These are phyloP conservation scores for Schizophyllum amplum DNA, from an alignment of 1,284 basidiomycete genomes.

Conservation along the genomic window DNA sequence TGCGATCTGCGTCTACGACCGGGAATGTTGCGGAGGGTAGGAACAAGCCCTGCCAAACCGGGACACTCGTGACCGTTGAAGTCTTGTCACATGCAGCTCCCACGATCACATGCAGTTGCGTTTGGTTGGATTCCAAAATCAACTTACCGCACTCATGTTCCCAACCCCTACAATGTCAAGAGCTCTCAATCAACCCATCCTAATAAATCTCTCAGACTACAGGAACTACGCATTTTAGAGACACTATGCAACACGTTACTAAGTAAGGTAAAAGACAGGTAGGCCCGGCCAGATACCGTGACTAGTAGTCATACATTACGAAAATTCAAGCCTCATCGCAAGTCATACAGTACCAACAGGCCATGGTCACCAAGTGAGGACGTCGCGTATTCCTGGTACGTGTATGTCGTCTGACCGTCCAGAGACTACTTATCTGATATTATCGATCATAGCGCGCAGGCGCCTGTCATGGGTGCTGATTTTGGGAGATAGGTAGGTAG, in stretches of 20 bases:
- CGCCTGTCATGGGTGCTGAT: neutral
- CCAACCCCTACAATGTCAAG: no score
- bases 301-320: neutral
- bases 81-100: neutral
- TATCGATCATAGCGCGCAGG: slow-evolving; percentile 46
- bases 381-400: slow-evolving; percentile 57
- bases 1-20: neutral
- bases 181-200: no score
- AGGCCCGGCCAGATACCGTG: neutral
- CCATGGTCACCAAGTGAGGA: slow-evolving; percentile 48
- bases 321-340: slow-evolving; percentile 2
- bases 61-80: neutral
- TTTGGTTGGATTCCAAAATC: no score
- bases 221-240: no score
- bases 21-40: neutral
- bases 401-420: slow-evolving; percentile 61
- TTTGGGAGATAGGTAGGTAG: no score
- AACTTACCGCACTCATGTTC: no score
- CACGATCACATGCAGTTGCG: neutral
- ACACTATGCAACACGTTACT: no score
- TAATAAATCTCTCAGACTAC: no score
- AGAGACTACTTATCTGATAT: slow-evolving; percentile 74
- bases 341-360: neutral
- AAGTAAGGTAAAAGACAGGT: no score
- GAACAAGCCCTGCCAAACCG: neutral